Base-by-base conservation (phyloP, 1,284 basidiomycete genomes). In the Ustilago nuda region DNA sequence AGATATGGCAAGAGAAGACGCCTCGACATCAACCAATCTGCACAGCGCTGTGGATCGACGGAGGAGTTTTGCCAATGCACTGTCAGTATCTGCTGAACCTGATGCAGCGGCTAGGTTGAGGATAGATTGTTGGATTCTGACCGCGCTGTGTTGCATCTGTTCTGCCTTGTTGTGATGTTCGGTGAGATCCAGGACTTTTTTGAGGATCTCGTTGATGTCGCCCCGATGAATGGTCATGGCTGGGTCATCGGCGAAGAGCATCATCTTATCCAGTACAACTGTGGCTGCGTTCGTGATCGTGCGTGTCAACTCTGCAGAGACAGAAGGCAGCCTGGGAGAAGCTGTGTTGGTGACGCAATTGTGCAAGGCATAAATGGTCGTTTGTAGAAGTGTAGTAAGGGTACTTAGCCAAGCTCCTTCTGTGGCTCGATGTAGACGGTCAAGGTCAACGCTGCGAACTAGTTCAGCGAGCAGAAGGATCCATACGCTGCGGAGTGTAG, bases 351-450 rank as follows among this genome's bases (percentile, higher is more conserved):
- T n/a, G 32, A 35, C 15, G 50, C 70, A 67, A 8, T 54, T 61
- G 58, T 69, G 60, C 3, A 75, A 30, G 8, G 72, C 66, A 4
- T 27, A 45, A 19, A 70, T 35, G 7, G 64, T 63, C 6, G 67
- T 70, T 11, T 51, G 13, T 0, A 69, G 62, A 19, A 68, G 50
- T 12, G 54, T 58, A 19, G 69, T 41, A 11, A 65, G 58, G 2
- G 61, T 43, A 3, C 51, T 23, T 3, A 76, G 50, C 63, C 78
- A 71, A 0, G 62, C 67, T 5, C 51, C 48, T 17, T 74, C 67
- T 0, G 68, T 72, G 1, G 67, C 71, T 2, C 66, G 41, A 37
- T 81, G 66, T 23, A 81, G 62, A 1, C 59, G 52, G 37, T 75
- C 72, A 23, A 81, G 37, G 27, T 72, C 70, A 51, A 64, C 68